A percentile compares a stretch with the other conserved stretches of the same genome.
Conservation (phyloP, 768 basidiomycete species). For the Tubosaeta brunneosetosa region DNA sequence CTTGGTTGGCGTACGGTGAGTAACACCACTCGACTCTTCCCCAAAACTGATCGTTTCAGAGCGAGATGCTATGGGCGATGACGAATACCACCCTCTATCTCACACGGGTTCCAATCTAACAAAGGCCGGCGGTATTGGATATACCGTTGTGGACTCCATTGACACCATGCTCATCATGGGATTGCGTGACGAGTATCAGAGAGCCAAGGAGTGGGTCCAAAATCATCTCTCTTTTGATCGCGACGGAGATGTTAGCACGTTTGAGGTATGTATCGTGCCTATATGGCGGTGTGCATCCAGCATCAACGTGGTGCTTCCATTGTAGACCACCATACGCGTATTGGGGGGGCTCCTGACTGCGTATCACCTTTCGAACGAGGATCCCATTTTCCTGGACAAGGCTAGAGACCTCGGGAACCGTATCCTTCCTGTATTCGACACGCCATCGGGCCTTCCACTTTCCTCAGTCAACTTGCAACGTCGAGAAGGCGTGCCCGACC, state of each 20-base stretch:
- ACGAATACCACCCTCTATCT: constrained; percentile 88
- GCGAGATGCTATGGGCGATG: constrained; percentile 83
- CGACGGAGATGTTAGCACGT: constrained; percentile 79
- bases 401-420: constrained; percentile 83
- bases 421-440: constrained; percentile 80
- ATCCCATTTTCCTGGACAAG: constrained; percentile 66
- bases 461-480: constrained; percentile 71
- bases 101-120: constrained; percentile 75
- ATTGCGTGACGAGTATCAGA: constrained; percentile 68
- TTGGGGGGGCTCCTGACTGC: constrained; percentile 88
- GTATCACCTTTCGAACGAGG: constrained; percentile 68
- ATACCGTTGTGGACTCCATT: constrained; percentile 82
- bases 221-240: constrained; percentile 67
- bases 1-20: constrained; percentile 80
- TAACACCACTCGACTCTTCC: constrained; percentile 12
- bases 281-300: neutral
- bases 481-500: constrained; percentile 54
- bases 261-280: constrained; percentile 59
- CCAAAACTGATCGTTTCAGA: constrained; percentile 42
- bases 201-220: constrained; percentile 76
- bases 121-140: constrained; percentile 75
- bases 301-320: constrained; percentile 4
- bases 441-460: constrained; percentile 76
- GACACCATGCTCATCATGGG: constrained; percentile 89
- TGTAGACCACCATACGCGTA: constrained; percentile 85